phyloP scores from a whole-genome alignment of 2,329 filamentous ascomycete genomes.

The Talaromyces sp. region DNA sequence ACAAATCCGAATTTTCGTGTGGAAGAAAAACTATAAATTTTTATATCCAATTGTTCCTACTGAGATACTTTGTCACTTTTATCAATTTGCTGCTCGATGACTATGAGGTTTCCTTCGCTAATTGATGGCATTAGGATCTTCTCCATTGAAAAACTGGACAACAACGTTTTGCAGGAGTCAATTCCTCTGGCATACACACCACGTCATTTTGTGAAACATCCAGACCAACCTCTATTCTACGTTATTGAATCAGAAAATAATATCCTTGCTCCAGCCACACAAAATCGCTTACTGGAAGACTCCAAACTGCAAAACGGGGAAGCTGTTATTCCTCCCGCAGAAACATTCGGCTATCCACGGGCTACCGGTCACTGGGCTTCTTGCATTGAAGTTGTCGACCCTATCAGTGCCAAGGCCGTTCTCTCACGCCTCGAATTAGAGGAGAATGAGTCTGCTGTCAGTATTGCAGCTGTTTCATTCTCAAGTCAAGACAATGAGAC shows the following conservation, averaged over 20 bases:
- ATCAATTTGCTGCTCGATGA: neutral
- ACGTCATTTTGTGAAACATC: conserved; percentile 78
- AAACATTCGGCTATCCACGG: conserved; percentile 84
- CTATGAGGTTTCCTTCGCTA: neutral
- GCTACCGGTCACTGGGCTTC: conserved; percentile 88
- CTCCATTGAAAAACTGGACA: conserved; percentile 77
- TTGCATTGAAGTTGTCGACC: conserved; percentile 88
- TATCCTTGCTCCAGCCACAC: conserved; percentile 73
- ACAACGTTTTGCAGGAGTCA: conserved; percentile 79
- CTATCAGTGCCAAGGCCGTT: conserved; percentile 66
- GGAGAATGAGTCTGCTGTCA: conserved; percentile 88
- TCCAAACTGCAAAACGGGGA: conserved; percentile 67
- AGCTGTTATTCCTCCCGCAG: conserved; percentile 62
- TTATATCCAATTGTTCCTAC: conserved; percentile 91
- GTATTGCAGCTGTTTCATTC: conserved; percentile 77
- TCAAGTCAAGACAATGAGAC: conserved; percentile 80
- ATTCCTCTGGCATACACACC: conserved; percentile 88
- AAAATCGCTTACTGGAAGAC: conserved; percentile 68
- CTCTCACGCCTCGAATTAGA: conserved; percentile 74
- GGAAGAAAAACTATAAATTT: conserved; percentile 42
- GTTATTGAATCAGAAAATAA: conserved; percentile 93
- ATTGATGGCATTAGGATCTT: conserved; percentile 62
- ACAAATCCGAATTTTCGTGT: conserved; percentile 35
- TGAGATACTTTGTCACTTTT: conserved; percentile 51
- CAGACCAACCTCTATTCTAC: conserved; percentile 84